A percentile compares a stretch with the other conserved stretches of the same genome.
Conservation (phyloP, 768 basidiomycete species). For the Suillus paluster region DNA sequence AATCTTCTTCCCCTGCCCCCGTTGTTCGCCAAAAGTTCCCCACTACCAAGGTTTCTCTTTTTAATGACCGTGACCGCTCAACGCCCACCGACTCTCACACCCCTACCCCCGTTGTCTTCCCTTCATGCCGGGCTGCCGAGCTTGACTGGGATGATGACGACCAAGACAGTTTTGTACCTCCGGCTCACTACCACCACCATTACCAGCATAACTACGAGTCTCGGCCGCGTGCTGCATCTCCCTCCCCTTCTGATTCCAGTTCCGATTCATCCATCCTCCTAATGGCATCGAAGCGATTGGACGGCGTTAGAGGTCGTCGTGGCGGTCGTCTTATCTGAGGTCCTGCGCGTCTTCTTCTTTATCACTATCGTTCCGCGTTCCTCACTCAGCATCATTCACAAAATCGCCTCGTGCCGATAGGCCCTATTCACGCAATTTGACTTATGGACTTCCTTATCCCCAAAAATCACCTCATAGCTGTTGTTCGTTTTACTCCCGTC, state of each 20-base stretch:
- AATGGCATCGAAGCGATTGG: constrained; percentile 31
- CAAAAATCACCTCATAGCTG: constrained; percentile 4
- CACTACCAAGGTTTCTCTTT: constrained; percentile 12
- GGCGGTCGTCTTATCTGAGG: constrained; percentile 20
- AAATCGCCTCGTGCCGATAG: constrained; percentile 13
- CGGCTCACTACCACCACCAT: constrained; percentile 20
- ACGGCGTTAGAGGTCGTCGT: constrained; percentile 20
- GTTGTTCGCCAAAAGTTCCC: constrained; percentile 16
- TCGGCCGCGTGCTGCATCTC: constrained; percentile 20
- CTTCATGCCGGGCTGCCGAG: constrained; percentile 34
- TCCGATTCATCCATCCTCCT: constrained; percentile 33
- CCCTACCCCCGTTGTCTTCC: constrained; percentile 36
- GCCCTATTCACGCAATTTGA: constrained; percentile 6
- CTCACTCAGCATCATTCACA: constrained; percentile 4
- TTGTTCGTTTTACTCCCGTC: constrained; percentile 7
- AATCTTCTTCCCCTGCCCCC: constrained; percentile 17
- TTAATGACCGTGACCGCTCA: constrained; percentile 18
- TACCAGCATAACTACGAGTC: constrained; percentile 21
- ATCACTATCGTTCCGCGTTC: constrained; percentile 1
- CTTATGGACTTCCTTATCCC: constrained; percentile 10
- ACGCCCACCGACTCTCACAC: constrained; percentile 32
- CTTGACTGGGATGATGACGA: constrained; percentile 33
- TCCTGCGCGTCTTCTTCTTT: neutral
- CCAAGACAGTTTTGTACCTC: constrained; percentile 24
- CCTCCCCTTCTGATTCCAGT: constrained; percentile 26